Percentiles rank a stretch among this genome's conserved stretches.
These are phyloP conservation scores for Prinsepia uniflora DNA, from an alignment of 306 rosid species.

Conservation along the genomic window DNA sequence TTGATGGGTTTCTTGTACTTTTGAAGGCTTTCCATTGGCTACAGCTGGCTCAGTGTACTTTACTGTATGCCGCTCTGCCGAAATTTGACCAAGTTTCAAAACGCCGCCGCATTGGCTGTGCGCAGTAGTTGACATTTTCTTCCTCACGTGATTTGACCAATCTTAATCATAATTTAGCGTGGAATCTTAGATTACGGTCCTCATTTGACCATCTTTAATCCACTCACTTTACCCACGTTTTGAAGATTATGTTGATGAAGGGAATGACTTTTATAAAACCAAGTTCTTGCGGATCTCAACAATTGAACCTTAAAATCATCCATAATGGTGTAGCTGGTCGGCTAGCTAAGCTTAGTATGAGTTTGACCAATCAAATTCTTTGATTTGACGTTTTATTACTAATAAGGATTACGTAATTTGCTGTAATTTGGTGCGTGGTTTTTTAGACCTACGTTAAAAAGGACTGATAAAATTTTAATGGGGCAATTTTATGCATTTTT, in stretches of 20 bases:
- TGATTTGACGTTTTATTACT: too few relatives aligned
- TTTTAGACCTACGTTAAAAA: too few relatives aligned
- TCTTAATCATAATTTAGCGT: background rate
- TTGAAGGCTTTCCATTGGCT: conserved; percentile 5
- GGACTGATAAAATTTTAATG: too few relatives aligned
- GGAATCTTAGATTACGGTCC: background rate
- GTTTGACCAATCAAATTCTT: too few relatives aligned
- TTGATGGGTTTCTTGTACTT: conserved; percentile 13
- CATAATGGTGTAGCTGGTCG: too few relatives aligned
- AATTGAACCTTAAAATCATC: too few relatives aligned
- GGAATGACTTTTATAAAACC: too few relatives aligned
- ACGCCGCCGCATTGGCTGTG: conserved; percentile 9
- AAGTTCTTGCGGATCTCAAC: too few relatives aligned
- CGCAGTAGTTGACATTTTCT: background rate
- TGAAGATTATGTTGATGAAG: background rate
- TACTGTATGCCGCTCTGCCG: background rate
- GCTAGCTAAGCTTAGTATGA: too few relatives aligned
- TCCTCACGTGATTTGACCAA: background rate
- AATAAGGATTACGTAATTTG: too few relatives aligned
- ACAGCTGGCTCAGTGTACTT: background rate
- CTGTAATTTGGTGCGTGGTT: too few relatives aligned
- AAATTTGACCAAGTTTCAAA: background rate
- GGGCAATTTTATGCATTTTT: too few relatives aligned
- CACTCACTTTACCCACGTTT: background rate
- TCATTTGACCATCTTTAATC: background rate